Conservation (phyloP, 768 basidiomycete genomes). For the Hirschioporus abietinus region DNA sequence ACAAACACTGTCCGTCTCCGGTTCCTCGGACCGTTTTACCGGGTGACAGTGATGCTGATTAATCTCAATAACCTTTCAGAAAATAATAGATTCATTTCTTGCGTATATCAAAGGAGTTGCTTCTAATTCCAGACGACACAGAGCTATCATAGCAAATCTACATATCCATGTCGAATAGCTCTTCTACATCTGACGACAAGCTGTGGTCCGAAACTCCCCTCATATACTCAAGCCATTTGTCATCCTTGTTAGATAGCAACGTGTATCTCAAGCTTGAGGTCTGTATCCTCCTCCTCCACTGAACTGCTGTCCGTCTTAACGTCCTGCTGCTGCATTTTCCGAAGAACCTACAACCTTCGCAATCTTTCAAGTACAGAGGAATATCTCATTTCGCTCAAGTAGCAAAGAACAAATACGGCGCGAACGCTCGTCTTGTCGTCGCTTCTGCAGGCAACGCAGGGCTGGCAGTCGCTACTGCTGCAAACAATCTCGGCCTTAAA, state of each 20-base stretch:
- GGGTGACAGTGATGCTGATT: too few species aligned
- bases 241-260: constrained; percentile 41
- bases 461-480: constrained; percentile 61
- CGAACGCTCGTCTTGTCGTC: constrained; percentile 53
- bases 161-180: background rate
- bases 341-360: constrained; percentile 66
- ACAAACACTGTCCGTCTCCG: too few species aligned
- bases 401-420: constrained; percentile 45
- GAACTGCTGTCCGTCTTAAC: constrained; percentile 3
- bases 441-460: constrained; percentile 84
- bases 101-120: too few species aligned
- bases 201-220: constrained; percentile 65
- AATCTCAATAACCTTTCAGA: too few species aligned
- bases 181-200: background rate
- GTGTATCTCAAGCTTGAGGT: constrained; percentile 76
- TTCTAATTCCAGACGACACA: too few species aligned
- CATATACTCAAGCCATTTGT: constrained; percentile 54
- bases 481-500: constrained; percentile 44
- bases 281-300: constrained; percentile 9
- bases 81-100: too few species aligned
- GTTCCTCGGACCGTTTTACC: too few species aligned
- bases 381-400: constrained; percentile 56
- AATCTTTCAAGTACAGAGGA: constrained; percentile 76
- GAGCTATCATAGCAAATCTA: background rate
- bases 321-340: background rate